Conservation (phyloP, 345 rosid species). For the Acer negundo region DNA sequence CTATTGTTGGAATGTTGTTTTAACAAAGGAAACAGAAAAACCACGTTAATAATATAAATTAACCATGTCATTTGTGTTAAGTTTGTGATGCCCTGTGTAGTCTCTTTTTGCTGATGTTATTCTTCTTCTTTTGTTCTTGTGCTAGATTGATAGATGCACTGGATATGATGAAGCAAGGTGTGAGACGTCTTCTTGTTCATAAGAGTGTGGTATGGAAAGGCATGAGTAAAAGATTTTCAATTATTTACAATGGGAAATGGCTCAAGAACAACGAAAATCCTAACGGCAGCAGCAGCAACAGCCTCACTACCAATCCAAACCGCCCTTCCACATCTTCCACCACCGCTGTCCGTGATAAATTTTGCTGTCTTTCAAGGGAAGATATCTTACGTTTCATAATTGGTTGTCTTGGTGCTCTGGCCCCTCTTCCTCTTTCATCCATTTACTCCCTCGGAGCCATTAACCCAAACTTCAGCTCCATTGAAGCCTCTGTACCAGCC, state of each 20-base stretch:
- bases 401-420: conserved; percentile 96
- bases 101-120: conserved; percentile 4
- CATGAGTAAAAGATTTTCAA: conserved; percentile 93
- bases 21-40: too few species aligned
- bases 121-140: conserved; percentile 23
- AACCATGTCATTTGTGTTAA: neutral
- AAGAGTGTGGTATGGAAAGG: conserved; percentile 86
- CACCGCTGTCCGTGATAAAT: conserved; percentile 56
- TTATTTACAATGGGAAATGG: conserved; percentile 86
- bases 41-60: too few species aligned
- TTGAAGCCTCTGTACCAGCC: conserved; percentile 81
- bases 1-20: too few species aligned
- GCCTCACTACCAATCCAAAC: conserved; percentile 37
- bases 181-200: conserved; percentile 80
- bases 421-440: conserved; percentile 89
- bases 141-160: conserved; percentile 87
- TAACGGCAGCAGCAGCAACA: conserved; percentile 59
- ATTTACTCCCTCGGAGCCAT: conserved; percentile 72
- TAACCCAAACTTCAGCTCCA: conserved; percentile 53
- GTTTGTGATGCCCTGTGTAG: neutral
- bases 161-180: conserved; percentile 99
- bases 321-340: conserved; percentile 67
- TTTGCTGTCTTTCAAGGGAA: conserved; percentile 96
- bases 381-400: conserved; percentile 89
- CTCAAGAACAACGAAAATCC: conserved; percentile 68